A percentile compares a stretch with the other conserved stretches of the same genome.
Evolutionary conservation across 768 basidiomycete species (phyloP).

Genomic region (Jaapia argillacea): DNA sequence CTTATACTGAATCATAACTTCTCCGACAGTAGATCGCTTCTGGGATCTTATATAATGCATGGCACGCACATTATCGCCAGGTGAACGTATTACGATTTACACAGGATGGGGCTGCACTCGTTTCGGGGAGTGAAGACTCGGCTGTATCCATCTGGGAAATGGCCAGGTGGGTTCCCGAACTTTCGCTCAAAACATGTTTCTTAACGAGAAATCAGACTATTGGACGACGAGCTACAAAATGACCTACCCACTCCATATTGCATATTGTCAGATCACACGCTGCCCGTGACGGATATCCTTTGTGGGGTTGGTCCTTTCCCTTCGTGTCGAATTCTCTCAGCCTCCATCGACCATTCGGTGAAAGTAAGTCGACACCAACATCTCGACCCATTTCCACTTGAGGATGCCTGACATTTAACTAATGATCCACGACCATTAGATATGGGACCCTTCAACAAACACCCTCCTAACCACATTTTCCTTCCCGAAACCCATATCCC

Average conservation of each 20-base stretch:
- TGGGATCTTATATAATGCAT: conserved; percentile 85
- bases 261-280: conserved; percentile 83
- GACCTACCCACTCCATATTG: conserved; percentile 72
- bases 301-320: conserved; percentile 79
- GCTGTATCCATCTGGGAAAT: conserved; percentile 84
- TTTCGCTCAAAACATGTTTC: conserved; percentile 9
- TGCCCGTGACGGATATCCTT: conserved; percentile 74
- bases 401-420: conserved; percentile 6
- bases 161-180: conserved; percentile 45
- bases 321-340: conserved; percentile 65
- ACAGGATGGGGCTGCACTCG: conserved; percentile 63
- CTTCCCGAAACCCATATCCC: conserved; percentile 69
- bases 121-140: conserved; percentile 90
- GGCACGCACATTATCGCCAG: conserved; percentile 94
- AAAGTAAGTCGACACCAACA: conserved; percentile 43
- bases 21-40: conserved; percentile 59
- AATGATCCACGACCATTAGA: conserved; percentile 28
- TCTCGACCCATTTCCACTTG: background rate
- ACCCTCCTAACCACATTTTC: conserved; percentile 79
- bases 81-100: conserved; percentile 80
- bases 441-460: conserved; percentile 74
- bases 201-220: no score
- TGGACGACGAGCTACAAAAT: conserved; percentile 66
- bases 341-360: conserved; percentile 82
- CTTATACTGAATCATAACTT: background rate